A percentile compares a stretch with the other conserved stretches of the same genome.
Conservation (phyloP, 495 filamentous ascomycete genomes). For the Hyaloscypha hepaticicola region DNA sequence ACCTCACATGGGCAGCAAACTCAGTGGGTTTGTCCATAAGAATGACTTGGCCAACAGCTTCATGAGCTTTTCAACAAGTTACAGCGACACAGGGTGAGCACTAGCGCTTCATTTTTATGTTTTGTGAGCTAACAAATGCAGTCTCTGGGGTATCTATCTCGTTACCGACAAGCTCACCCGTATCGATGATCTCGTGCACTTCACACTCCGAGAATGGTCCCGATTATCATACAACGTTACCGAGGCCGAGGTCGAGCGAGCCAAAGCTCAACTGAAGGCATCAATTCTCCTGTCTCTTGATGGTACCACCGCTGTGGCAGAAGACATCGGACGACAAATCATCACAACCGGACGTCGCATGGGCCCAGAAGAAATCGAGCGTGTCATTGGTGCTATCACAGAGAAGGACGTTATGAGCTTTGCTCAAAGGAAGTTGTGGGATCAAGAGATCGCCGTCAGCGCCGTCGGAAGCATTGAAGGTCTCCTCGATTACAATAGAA, state of each 20-base stretch:
- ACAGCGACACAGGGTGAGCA: conserved; percentile 94
- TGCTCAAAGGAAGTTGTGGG: conserved; percentile 88
- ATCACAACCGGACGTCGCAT: conserved; percentile 93
- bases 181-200: conserved; percentile 95
- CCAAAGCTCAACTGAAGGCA: conserved; percentile 98
- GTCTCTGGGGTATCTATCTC: conserved; percentile 99
- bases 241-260: conserved; percentile 91
- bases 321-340: conserved; percentile 98
- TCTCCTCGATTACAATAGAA: conserved; percentile 81
- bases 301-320: conserved; percentile 93
- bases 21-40: conserved; percentile 88
- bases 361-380: conserved; percentile 91
- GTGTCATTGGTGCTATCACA: conserved; percentile 79
- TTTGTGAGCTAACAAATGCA: conserved; percentile 39
- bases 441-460: conserved; percentile 90
- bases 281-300: conserved; percentile 95
- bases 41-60: conserved; percentile 96
- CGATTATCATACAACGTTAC: conserved; percentile 83
- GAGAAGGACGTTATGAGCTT: conserved; percentile 98
- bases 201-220: conserved; percentile 96
- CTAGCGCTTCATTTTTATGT: background rate
- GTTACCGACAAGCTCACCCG: conserved; percentile 83
- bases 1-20: conserved; percentile 94
- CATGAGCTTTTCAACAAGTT: conserved; percentile 99
- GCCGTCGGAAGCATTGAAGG: conserved; percentile 91